Percentiles rank a stretch among this genome's conserved stretches.
Evolutionary conservation across 2,329 filamentous ascomycete species (phyloP).

Genomic region (Conoideocrella luteorostrata): DNA sequence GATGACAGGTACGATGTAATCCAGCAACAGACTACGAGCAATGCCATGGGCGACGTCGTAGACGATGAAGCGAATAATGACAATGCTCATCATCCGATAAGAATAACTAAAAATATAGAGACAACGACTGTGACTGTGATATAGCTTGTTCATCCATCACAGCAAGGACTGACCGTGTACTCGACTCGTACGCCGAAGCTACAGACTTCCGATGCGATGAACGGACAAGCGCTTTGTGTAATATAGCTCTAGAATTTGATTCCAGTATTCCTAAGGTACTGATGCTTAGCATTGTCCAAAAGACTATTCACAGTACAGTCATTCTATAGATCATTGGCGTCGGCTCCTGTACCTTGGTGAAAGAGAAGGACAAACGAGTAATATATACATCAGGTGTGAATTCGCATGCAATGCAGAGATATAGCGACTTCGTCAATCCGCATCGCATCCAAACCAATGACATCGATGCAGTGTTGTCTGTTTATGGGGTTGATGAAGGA

Average conservation of each 20-base stretch:
- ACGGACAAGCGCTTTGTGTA: slow-evolving; percentile 63
- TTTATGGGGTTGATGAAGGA: slow-evolving; percentile 93
- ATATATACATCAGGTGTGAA: slow-evolving; percentile 83
- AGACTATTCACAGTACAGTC: slow-evolving; percentile 68
- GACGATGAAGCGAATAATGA: too few relatives aligned
- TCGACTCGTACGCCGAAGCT: slow-evolving; percentile 58
- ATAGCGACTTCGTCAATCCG: slow-evolving; percentile 77
- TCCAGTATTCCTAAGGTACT: slow-evolving; percentile 79
- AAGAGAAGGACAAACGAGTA: slow-evolving; percentile 42
- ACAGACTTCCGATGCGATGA: slow-evolving; percentile 76
- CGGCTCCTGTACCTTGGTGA: slow-evolving; percentile 61
- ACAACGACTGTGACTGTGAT: too few relatives aligned
- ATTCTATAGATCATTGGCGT: slow-evolving; percentile 83
- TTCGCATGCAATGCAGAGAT: slow-evolving; percentile 82
- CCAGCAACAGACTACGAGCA: slow-evolving; percentile 55
- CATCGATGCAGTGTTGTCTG: slow-evolving; percentile 72
- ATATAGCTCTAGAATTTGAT: slow-evolving; percentile 80
- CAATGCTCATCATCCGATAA: too few relatives aligned
- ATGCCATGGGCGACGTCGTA: slow-evolving; percentile 44
- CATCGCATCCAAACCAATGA: slow-evolving; percentile 88
- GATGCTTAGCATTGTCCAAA: slow-evolving; percentile 85
- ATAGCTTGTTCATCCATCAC: too few relatives aligned
- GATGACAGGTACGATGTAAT: slow-evolving; percentile 85
- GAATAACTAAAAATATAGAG: too few relatives aligned
- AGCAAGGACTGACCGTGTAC: slow-evolving; percentile 61